These are phyloP conservation scores for Eucalyptus curtisii DNA, from an alignment of 345 rosid species.

Conservation along the genomic window DNA sequence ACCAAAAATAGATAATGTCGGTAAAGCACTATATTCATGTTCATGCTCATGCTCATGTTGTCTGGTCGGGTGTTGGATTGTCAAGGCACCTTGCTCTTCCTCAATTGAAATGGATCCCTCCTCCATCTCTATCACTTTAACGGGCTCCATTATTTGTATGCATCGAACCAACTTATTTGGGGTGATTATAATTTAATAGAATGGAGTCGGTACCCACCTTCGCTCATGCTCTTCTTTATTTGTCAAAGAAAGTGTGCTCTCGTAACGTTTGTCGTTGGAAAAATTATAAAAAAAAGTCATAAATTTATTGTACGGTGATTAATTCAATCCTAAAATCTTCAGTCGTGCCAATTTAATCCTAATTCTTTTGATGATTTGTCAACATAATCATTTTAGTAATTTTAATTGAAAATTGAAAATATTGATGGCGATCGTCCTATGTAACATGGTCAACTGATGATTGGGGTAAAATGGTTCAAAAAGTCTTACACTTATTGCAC, in stretches of 20 bases:
- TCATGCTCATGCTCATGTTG: background rate
- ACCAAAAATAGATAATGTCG: background rate
- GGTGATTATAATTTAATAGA: background rate
- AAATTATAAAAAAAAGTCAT: no score
- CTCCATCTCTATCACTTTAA: background rate
- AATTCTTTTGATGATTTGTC: background rate
- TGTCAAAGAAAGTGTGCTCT: background rate
- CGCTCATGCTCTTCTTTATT: background rate
- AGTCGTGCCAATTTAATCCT: no score
- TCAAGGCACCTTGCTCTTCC: background rate
- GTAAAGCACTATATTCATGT: background rate
- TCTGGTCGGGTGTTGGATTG: background rate
- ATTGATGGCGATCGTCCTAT: rapidly evolving
- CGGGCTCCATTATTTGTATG: background rate
- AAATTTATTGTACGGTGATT: rapidly evolving
- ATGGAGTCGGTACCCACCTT: background rate
- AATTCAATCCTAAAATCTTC: no score
- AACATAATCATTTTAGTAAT: no score
- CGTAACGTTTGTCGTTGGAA: background rate
- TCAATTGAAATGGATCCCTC: background rate
- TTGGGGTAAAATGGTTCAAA: no score
- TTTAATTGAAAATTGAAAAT: no score
- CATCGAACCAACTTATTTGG: background rate
- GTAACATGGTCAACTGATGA: no score
- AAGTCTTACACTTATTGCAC: no score